Conservation (phyloP, 139 green algal species). For the Auxenochlorella protothecoides region DNA sequence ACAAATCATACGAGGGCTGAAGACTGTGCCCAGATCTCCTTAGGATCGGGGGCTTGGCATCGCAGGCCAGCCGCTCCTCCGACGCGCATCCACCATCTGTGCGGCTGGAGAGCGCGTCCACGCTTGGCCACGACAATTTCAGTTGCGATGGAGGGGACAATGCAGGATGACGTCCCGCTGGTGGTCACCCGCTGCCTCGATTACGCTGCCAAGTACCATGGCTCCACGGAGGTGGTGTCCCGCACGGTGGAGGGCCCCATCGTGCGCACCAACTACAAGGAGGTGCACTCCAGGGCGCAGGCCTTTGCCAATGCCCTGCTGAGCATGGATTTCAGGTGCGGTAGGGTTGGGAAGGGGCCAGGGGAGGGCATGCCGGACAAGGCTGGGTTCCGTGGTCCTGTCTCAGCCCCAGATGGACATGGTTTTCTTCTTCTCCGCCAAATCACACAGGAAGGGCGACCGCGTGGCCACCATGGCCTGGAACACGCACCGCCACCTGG, state of each 20-base stretch:
- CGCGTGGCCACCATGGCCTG: conserved; percentile 67
- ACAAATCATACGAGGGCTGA: not conserved
- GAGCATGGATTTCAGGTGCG: conserved; percentile 45
- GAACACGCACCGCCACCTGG: conserved; percentile 65
- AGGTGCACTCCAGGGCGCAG: conserved; percentile 31
- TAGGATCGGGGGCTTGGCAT: no score
- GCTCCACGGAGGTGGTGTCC: conserved; percentile 42
- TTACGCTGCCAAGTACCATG: conserved; percentile 51
- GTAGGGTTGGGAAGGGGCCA: no score
- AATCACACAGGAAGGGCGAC: conserved; percentile 20
- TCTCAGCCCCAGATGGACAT: no score
- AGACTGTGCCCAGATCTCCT: no score
- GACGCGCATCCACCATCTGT: no score
- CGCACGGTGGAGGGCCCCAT: conserved; percentile 20
- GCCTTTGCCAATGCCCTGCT: conserved; percentile 49
- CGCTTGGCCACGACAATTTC: no score
- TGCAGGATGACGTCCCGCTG: conserved; percentile 28
- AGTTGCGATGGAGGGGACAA: conserved; percentile 18
- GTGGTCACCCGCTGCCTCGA: conserved; percentile 36
- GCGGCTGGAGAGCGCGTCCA: no score
- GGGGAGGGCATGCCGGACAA: not conserved
- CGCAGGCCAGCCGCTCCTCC: no score
- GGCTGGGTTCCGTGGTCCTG: not conserved
- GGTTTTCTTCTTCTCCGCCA: no score
- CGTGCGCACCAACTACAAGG: conserved; percentile 35